These are phyloP conservation scores for Metschnikowia peoriensis DNA, from an alignment of 805 yeast genomes.

Conservation along the genomic window DNA sequence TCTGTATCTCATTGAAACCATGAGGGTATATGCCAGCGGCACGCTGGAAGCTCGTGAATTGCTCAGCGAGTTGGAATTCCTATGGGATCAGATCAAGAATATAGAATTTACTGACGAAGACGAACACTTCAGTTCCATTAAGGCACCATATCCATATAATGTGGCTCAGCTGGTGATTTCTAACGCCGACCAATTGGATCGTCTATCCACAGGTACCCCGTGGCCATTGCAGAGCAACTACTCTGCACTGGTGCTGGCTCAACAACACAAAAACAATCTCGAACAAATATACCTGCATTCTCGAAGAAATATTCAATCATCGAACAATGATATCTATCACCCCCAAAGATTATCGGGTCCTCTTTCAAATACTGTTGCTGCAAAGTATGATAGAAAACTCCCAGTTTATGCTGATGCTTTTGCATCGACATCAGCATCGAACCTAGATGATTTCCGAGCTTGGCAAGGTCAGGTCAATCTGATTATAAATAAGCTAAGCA, in stretches of 20 bases:
- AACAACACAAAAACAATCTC: conserved; percentile 33
- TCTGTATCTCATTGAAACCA: conserved; percentile 64
- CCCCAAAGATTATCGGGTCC: conserved; percentile 19
- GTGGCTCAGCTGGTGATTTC: conserved; percentile 17
- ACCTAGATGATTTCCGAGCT: conserved; percentile 41
- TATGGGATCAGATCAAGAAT: conserved; percentile 73
- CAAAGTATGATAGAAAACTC: neutral
- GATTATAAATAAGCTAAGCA: conserved; percentile 44
- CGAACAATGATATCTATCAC: conserved; percentile 32
- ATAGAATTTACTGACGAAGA: conserved; percentile 32
- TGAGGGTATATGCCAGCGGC: conserved; percentile 67
- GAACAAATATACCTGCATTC: conserved; percentile 46
- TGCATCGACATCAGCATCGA: conserved; percentile 2
- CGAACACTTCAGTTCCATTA: conserved; percentile 13
- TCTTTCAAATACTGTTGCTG: conserved; percentile 3
- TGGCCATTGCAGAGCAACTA: conserved; percentile 30
- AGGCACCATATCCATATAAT: conserved; percentile 6
- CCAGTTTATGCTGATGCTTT: neutral
- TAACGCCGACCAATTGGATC: conserved; percentile 29
- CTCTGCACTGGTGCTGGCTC: conserved; percentile 26
- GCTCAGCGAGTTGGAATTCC: conserved; percentile 62
- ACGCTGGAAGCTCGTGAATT: conserved; percentile 65
- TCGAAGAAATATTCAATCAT: conserved; percentile 35
- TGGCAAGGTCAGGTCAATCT: conserved; percentile 57
- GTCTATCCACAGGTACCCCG: conserved; percentile 38